Base-by-base conservation (phyloP, 2,329 filamentous ascomycete species). In the Aspergillus persii region DNA sequence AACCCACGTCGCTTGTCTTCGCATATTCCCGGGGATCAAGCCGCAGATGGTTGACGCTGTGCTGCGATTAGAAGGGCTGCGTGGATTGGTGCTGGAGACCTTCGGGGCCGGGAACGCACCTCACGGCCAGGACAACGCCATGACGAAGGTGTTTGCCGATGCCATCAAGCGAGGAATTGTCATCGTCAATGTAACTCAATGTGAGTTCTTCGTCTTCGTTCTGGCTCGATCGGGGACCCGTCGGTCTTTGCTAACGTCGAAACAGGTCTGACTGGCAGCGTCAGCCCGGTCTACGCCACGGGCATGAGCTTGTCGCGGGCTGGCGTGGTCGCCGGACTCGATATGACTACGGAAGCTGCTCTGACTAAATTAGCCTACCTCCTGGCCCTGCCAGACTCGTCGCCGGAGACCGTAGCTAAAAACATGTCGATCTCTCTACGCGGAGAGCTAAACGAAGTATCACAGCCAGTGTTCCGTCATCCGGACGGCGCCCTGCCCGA, bases 41-140 rank as follows among this genome's bases (percentile, higher is more conserved):
- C 90, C 92, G n/a, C 89, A 92, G 71, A 96, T 96, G 90, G 84
- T 97, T 33, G 91, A 95, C 71, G 89, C 90, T 1, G 91, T 96
- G 15, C 81, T 96, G 60, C 84, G 84, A 49, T 80, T 92, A 33
- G 87, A 91, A n/a, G 86, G 87, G 50, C 82, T 97, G 12, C 86
- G 87, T 52, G 93, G 93, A 1, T 82, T 96, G 53, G 87, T 97
- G 44, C 84, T 97, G 48, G 92, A 96, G 77, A 96, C 92, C 0
- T 96, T 96, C 74, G 93, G 93, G 60, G 92, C 95, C 73, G 93
- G 93, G 58, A 97, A 96, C 76, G 90, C 93, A 9, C 93, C 93
- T 2, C 89, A 89, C 44, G 92, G 91, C 31, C 83, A 88, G 51
- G 90, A 95, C 71, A 90, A 90, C 57, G 87, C 86, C 54, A 84